Base-by-base conservation (phyloP, 305 asterid genomes). In the Fraxinus floribunda region DNA sequence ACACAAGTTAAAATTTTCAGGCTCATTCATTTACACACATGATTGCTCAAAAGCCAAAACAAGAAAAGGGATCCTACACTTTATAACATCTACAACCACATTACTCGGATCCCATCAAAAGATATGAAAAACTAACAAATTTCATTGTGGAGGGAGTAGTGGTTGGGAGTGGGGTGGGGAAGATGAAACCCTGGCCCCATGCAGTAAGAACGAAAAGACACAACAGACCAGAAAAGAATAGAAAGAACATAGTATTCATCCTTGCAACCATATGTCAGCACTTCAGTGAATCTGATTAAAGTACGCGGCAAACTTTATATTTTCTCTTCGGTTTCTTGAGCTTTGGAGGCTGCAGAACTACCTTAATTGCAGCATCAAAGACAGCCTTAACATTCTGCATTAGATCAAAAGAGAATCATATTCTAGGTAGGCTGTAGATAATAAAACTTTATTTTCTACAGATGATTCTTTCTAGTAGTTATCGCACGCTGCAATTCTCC, bases 321-420 rank as follows among this genome's bases (percentile, higher is more conserved):
- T 85, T 85, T 77, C 80, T 86, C 89, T 80, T 90, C 85, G 85
- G 90, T 82, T 90, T 93, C 91, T 91, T 93, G 64, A 82, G 83
- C 88, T 92, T 93, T 13, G 94, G 95, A 18, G 97, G 97, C 79
- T 90, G 89, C 52, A 93, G 90, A 85, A 93, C 97, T 73, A 90
- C 95, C 87, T 91, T 93, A 83, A 93, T 92, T n/a, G 97, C 97
- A 15, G 95, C 93, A 82, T 93, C 97, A 83, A 93, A 92, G 22
- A 93, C 94, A 5, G 88, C 92, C 88, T 93, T 93, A 77, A 92
- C 94, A 89, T 90, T 89, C 97, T 93, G 93, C 90, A 88, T 84
- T 66, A 29, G 1, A 15, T 57, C 34, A 74, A 16, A 36, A n/a
- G 32, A 76, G 44, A 75, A 72, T 22, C 68, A 57, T 57, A 18